Evolutionary conservation across 2,329 filamentous ascomycete species (phyloP), one percentile per base, ranked within the genome.

Genomic region (Alternaria sp.): DNA sequence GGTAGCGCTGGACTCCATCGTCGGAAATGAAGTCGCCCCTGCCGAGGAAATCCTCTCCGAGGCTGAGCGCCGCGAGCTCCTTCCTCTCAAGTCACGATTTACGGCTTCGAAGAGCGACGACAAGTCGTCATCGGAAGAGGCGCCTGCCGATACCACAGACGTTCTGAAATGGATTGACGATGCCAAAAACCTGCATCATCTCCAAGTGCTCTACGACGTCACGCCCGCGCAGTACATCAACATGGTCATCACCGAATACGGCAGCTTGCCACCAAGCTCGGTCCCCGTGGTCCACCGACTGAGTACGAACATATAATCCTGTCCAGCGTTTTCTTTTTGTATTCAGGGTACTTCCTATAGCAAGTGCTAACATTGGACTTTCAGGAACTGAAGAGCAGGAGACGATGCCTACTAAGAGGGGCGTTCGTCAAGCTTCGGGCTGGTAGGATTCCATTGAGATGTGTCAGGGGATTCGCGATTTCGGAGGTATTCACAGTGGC

Each of bases 181-280:
- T 33, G 72, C 71, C 30, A 71, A 73, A 72, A 81, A 70, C 60
- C 77, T 91, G 61, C 88, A 90, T 75, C 82, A 91, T 43, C 81
- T 90, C 66, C 92, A 92, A 75, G 86, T 97, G 64, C 88, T 98
- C 81, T 97, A 97, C 76, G 96, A 99, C 79, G 92, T 95, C 51
- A 99, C 96, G 1, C 92, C 91, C 14, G 92, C 93, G 5, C 91
- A 93, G 72, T 94, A 93, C 75, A 90, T 98, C 68, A 90, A 92
- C 43, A 92, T 94, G 80, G 90, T 99, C 44, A 89, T 98, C 54
- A 97, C 94, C 4, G 96, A 99, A 82, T 90, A 95, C 77, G 96
- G 95, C 45, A 92, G 89, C 73, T 87, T 96, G 66, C 92, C 94
- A 55, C 92, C 94, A 1, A 94, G 91, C 72, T 94, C 93, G 8